Percentiles rank a stretch among this genome's conserved stretches.
These are phyloP conservation scores for Parasitella parasitica DNA, from an alignment of 371 early-diverging fungal species.

Conservation along the genomic window DNA sequence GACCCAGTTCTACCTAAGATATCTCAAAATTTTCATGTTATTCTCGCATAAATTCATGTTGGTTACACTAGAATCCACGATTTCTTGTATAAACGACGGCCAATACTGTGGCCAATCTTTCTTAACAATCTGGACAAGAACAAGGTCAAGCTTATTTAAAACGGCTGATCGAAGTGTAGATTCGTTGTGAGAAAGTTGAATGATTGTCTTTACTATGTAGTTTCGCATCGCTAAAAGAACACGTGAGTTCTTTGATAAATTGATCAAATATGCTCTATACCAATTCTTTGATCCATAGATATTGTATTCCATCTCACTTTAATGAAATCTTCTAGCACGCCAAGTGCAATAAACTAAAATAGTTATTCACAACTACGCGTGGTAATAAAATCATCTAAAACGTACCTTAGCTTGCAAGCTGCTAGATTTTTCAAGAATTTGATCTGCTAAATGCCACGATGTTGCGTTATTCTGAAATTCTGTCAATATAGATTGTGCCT, in stretches of 20 bases:
- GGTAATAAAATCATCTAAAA: not conserved
- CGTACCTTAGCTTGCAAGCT: slow-evolving; percentile 80
- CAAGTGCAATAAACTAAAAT: slow-evolving; percentile 82
- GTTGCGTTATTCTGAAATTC: slow-evolving; percentile 94
- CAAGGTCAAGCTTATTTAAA: slow-evolving; percentile 85
- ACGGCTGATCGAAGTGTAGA: slow-evolving; percentile 59
- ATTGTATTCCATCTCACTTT: slow-evolving; percentile 95
- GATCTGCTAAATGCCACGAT: slow-evolving; percentile 92
- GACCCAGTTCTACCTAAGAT: slow-evolving; percentile 83
- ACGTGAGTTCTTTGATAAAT: not conserved
- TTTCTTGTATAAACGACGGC: slow-evolving; percentile 97
- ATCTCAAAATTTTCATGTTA: slow-evolving; percentile 95
- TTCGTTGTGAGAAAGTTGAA: slow-evolving; percentile 79
- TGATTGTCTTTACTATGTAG: slow-evolving; percentile 81
- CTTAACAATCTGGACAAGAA: slow-evolving; percentile 95
- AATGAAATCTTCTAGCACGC: slow-evolving; percentile 91
- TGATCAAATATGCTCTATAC: slow-evolving; percentile 26
- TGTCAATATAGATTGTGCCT: slow-evolving; percentile 72
- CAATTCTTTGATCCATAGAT: slow-evolving; percentile 80
- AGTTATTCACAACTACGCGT: not conserved
- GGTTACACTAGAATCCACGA: slow-evolving; percentile 84
- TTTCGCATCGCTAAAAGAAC: slow-evolving; percentile 74
- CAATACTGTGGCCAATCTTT: slow-evolving; percentile 99
- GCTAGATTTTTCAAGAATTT: slow-evolving; percentile 82
- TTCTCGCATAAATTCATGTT: slow-evolving; percentile 94